These are phyloP conservation scores for Streptanthus diversifolius DNA, from an alignment of 345 rosid species.

Conservation along the genomic window DNA sequence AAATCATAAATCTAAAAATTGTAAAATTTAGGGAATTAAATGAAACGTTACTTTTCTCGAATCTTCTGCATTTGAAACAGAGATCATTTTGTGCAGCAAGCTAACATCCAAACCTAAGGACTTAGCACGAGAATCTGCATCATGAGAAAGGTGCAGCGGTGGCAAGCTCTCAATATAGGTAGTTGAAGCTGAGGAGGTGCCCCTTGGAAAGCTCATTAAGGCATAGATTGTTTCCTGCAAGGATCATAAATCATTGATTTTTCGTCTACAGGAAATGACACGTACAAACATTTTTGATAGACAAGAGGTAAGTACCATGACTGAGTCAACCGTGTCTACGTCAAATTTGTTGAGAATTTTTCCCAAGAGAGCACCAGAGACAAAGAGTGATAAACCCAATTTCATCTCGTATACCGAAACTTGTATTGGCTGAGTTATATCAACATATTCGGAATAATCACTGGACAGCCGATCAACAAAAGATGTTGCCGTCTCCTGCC, in stretches of 20 bases:
- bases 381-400: slow-evolving; percentile 65
- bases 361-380: slow-evolving; percentile 47
- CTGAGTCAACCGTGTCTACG: slow-evolving; percentile 48
- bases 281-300: slow-evolving; percentile 3
- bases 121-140: slow-evolving; percentile 38
- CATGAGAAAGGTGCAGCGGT: slow-evolving; percentile 37
- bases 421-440: slow-evolving; percentile 82
- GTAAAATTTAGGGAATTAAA: slow-evolving; percentile 24
- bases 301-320: slow-evolving; percentile 49
- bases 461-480: slow-evolving; percentile 57
- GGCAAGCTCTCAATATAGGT: slow-evolving; percentile 29
- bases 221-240: slow-evolving; percentile 67
- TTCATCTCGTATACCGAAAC: slow-evolving; percentile 92
- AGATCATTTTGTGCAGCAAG: slow-evolving; percentile 65
- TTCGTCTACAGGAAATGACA: neutral
- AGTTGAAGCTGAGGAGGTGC: slow-evolving; percentile 32
- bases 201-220: slow-evolving; percentile 82
- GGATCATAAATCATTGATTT: slow-evolving; percentile 21
- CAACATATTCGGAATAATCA: slow-evolving; percentile 63
- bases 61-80: slow-evolving; percentile 39
- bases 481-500: slow-evolving; percentile 83
- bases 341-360: slow-evolving; percentile 37
- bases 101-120: slow-evolving; percentile 44
- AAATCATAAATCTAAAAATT: neutral
- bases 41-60: slow-evolving; percentile 42